phyloP scores from a whole-genome alignment of 148 eudicot genomes.

The Talinum fruticosum region DNA sequence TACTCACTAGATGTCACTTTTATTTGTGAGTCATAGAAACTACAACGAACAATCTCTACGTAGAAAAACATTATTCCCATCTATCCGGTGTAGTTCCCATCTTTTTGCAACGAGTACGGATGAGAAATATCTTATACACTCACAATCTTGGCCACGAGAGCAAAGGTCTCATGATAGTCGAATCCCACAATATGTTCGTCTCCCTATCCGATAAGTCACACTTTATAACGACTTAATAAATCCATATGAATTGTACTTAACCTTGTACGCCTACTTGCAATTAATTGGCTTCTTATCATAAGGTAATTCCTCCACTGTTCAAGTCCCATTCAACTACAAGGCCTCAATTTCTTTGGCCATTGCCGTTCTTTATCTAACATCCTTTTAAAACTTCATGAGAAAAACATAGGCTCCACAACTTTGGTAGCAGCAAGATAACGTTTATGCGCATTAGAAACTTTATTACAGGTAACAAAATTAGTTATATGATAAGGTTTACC shows the following conservation, averaged over 20 bases:
- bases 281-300: not conserved
- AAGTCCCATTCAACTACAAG: not conserved
- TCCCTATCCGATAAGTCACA: not conserved
- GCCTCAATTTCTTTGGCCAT: not conserved
- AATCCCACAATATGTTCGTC: not conserved
- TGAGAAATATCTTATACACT: not conserved
- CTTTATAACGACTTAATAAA: not conserved
- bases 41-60: not conserved
- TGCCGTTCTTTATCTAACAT: not conserved
- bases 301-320: not conserved
- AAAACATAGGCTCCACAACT: not conserved
- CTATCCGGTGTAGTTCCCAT: no score
- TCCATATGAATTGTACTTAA: no score
- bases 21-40: no score
- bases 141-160: not conserved
- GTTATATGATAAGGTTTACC: not conserved
- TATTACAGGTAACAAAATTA: not conserved
- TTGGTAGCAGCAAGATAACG: no score
- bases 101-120: not conserved
- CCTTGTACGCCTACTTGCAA: not conserved
- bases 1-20: no score
- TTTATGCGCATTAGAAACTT: not conserved
- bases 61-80: no score
- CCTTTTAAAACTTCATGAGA: not conserved
- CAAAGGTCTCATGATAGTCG: not conserved